These are phyloP conservation scores for Sparassis latifolia DNA, from an alignment of 1,284 basidiomycete genomes.

Conservation along the genomic window DNA sequence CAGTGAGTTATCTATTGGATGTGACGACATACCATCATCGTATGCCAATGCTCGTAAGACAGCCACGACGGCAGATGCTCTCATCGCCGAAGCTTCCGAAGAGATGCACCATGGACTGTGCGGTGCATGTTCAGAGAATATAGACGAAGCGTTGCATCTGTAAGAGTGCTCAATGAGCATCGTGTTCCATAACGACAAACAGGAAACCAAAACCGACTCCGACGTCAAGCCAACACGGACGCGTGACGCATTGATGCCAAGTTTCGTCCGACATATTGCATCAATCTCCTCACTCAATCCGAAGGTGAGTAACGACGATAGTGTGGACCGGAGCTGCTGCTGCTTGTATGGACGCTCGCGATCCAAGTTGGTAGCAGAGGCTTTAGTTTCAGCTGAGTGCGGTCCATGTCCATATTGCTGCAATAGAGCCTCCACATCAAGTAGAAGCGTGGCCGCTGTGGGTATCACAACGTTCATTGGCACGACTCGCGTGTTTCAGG, in stretches of 20 bases:
- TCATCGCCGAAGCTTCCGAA: constrained; percentile 55
- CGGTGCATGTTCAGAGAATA: constrained; percentile 35
- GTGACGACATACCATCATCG: constrained; percentile 49
- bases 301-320: constrained; percentile 36
- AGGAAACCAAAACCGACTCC: too few species aligned
- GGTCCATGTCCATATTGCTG: constrained; percentile 9
- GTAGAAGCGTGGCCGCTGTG: constrained; percentile 22
- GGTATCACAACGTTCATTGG: background rate
- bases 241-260: constrained; percentile 32
- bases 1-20: background rate
- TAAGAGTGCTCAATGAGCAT: background rate
- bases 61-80: constrained; percentile 61
- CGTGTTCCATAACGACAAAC: too few species aligned
- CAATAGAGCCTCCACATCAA: constrained; percentile 25
- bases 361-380: constrained; percentile 1
- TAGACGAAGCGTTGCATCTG: constrained; percentile 31
- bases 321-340: constrained; percentile 22
- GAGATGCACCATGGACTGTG: constrained; percentile 67
- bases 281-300: constrained; percentile 56
- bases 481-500: background rate
- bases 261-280: constrained; percentile 47
- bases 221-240: constrained; percentile 37
- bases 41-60: constrained; percentile 66
- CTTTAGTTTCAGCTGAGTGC: constrained; percentile 1
- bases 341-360: constrained; percentile 5